Evolutionary conservation across 768 basidiomycete genomes (phyloP).

Genomic region (Hortiboletus flavorubellus): DNA sequence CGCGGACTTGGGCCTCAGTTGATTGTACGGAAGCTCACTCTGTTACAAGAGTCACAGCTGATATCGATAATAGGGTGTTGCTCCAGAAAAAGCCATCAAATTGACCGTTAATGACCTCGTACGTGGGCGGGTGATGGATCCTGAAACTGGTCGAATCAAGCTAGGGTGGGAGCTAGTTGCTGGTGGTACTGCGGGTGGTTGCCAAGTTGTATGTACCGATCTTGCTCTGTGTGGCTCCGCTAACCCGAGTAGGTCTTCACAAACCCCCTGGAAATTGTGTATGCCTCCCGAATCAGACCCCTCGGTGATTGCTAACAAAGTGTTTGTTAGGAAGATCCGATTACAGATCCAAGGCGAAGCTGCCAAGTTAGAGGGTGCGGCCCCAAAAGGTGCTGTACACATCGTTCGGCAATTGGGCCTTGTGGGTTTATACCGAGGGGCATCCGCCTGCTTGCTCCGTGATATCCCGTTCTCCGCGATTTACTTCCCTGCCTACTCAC

Average conservation of each 20-base stretch:
- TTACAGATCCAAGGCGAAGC: conserved; percentile 95
- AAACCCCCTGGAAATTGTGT: conserved; percentile 96
- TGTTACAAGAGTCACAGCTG: neutral
- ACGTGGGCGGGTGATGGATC: conserved; percentile 80
- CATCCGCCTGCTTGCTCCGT: conserved; percentile 87
- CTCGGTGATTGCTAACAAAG: neutral
- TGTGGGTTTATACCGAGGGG: conserved; percentile 89
- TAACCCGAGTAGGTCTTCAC: conserved; percentile 74
- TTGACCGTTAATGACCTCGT: conserved; percentile 94
- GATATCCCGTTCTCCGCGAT: conserved; percentile 98
- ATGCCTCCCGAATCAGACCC: conserved; percentile 28
- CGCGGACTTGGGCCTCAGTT: conserved; percentile 94
- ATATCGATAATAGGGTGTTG: conserved; percentile 65
- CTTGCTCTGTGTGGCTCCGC: conserved; percentile 10
- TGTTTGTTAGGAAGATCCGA: conserved; percentile 72
- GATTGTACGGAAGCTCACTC: conserved; percentile 48
- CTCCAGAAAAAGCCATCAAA: conserved; percentile 98
- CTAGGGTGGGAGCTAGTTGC: conserved; percentile 89
- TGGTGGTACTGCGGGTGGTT: conserved; percentile 91
- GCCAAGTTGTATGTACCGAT: conserved; percentile 82
- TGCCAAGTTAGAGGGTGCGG: conserved; percentile 78
- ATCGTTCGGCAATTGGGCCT: conserved; percentile 92
- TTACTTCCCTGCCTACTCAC: conserved; percentile 85
- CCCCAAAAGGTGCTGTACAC: conserved; percentile 83
- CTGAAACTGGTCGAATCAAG: conserved; percentile 92